Base-by-base conservation (phyloP, 2,329 filamentous ascomycete genomes). In the Davidsoniella australis region DNA sequence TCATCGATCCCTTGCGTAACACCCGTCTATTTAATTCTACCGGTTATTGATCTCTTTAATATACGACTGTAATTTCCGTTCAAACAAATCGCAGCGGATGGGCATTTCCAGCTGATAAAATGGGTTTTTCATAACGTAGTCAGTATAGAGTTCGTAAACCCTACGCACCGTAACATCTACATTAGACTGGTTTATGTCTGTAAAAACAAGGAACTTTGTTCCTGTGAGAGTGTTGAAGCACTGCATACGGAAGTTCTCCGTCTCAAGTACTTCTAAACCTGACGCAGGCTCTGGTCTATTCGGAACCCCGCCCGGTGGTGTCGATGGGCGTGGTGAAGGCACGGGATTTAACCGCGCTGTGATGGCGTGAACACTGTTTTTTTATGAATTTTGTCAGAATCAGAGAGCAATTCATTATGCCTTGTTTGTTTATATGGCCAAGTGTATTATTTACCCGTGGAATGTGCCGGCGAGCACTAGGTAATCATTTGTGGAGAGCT, bases 71-170 rank as follows among this genome's bases (percentile, higher is more conserved):
- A 95, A 64, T 64, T 85, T 85, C 58, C 88, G 73, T 63, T 98
- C 91, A 68, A 95, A 98, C 58, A 86, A 83, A 61, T 96, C 91
- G 66, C 91, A 94, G 54, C 91, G 74, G 48, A 98, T 78, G 5
- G 91, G 91, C 88, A 96, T 98, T 68, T 98, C 91, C 51, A 94
- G 72, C 60, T 91, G 88, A 67, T 96, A 96, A 62, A 98, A 98
- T 1, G 91, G 91, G 64, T 98, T 98, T 72, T 96, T 98, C 86
- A 95, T 96, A 57, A 98, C 91, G 63, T 85, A 96, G 65, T 98
- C 91, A 46, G 85, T 76, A 68, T 96, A 98, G 47, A 96, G 68
- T 63, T 96, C 91, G 63, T 98, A 96, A 58, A 95, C 81, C 63
- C 78, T 82, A 61, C 78, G 75, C 57, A 94, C 80, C 41, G 89